Conservation (phyloP, 2,329 filamentous ascomycete species). For the Fusarium sp. region DNA sequence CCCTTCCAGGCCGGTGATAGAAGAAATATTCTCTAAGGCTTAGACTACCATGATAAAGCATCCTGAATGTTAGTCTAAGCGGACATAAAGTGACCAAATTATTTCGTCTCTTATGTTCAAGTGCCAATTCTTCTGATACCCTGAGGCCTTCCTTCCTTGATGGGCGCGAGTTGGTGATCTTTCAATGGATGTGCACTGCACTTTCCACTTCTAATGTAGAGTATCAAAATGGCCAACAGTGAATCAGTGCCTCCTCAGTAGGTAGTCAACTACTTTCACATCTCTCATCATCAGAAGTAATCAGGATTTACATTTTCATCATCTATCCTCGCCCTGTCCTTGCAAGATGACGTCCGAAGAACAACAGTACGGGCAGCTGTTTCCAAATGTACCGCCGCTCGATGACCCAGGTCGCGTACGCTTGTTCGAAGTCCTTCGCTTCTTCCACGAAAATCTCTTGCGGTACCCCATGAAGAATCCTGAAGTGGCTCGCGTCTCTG, state of each 20-base stretch:
- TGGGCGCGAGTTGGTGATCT: not conserved
- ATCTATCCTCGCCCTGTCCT: not conserved
- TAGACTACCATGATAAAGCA: not conserved
- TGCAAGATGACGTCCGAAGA: not conserved
- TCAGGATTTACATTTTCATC: not conserved
- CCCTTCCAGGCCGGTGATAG: no score
- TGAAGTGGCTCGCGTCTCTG: not conserved
- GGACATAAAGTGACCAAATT: not conserved
- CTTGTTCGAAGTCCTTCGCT: not conserved
- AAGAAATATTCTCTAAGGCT: not conserved
- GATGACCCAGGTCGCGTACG: not conserved
- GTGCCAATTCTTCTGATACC: not conserved
- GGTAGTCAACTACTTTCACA: not conserved
- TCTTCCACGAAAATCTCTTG: not conserved
- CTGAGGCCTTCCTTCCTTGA: not conserved
- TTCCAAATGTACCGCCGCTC: not conserved
- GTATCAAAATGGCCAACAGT: not conserved
- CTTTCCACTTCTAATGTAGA: not conserved
- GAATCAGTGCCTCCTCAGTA: not conserved
- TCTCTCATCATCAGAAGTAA: not conserved
- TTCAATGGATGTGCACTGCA: not conserved
- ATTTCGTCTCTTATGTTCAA: not conserved
- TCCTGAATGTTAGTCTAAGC: not conserved
- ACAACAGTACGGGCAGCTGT: not conserved
- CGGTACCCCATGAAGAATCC: not conserved